Percentiles rank a stretch among this genome's conserved stretches.
Conservation (phyloP, 768 basidiomycete genomes). For the Mycena sanguinolenta region DNA sequence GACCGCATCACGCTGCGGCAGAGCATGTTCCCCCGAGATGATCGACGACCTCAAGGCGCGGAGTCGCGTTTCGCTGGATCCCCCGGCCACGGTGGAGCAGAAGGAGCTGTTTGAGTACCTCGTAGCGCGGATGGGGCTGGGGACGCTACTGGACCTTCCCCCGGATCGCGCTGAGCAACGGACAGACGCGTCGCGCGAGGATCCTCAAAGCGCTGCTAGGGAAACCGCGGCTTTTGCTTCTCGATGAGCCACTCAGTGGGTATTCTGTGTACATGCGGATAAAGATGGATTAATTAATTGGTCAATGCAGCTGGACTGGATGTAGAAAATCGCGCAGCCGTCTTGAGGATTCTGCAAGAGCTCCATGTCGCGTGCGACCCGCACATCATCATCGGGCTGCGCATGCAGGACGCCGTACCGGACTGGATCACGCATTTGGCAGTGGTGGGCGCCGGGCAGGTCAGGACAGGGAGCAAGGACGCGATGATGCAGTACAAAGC, state of each 20-base stretch:
- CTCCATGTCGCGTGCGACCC: conserved; percentile 66
- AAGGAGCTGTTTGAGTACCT: conserved; percentile 62
- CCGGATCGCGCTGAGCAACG: conserved; percentile 87
- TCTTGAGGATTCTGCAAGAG: conserved; percentile 67
- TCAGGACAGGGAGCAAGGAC: conserved; percentile 65
- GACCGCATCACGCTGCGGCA: conserved; percentile 84
- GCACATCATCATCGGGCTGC: conserved; percentile 74
- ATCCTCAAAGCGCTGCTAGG: conserved; percentile 82
- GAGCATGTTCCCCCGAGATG: conserved; percentile 72
- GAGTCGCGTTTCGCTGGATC: conserved; percentile 42
- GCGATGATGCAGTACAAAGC: conserved; percentile 55
- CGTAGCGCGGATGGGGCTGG: conserved; percentile 69
- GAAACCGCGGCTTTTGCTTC: conserved; percentile 79
- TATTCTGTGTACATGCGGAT: not conserved
- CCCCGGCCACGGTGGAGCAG: conserved; percentile 34
- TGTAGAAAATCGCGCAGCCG: conserved; percentile 63
- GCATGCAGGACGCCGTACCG: conserved; percentile 80
- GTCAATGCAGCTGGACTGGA: conserved; percentile 80
- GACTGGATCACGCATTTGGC: conserved; percentile 81
- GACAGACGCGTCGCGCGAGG: conserved; percentile 90
- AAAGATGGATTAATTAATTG: not conserved
- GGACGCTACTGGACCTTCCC: conserved; percentile 83
- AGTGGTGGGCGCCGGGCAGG: conserved; percentile 60
- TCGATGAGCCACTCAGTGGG: conserved; percentile 95
- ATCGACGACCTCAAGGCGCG: conserved; percentile 41